Percentiles rank a stretch among this genome's conserved stretches.
These are phyloP conservation scores for Acanthamoeba rhysodes DNA, from an alignment of 208 protist genomes.

Conservation along the genomic window DNA sequence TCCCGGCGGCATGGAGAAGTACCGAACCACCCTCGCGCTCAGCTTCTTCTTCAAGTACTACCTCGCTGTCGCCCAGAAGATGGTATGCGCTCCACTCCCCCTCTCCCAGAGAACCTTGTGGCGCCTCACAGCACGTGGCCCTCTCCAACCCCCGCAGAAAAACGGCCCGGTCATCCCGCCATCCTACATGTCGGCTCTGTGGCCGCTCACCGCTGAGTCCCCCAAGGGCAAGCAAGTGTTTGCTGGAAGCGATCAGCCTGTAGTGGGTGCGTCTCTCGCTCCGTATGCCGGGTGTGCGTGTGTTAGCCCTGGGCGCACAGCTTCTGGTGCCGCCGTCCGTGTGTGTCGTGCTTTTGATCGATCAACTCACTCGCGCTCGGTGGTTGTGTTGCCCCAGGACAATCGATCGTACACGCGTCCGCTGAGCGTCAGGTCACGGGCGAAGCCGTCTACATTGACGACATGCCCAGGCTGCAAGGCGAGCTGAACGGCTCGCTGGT, in stretches of 20 bases:
- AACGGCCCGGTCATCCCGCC: constrained; percentile 35
- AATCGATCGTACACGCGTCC: constrained; percentile 80
- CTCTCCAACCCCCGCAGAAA: background rate
- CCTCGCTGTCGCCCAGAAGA: constrained; percentile 76
- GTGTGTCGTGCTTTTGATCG: too few species aligned
- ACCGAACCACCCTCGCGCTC: constrained; percentile 86
- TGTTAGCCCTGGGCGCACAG: too few species aligned
- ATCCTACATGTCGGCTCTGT: constrained; percentile 55
- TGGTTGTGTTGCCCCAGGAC: background rate
- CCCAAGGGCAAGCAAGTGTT: background rate
- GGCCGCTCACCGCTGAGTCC: constrained; percentile 42
- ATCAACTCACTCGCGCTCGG: too few species aligned
- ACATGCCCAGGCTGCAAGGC: constrained; percentile 79
- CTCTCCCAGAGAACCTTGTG: background rate
- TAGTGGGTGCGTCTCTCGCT: background rate
- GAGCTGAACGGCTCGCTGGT: constrained; percentile 85
- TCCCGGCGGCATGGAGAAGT: constrained; percentile 89
- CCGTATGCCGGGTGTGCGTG: background rate
- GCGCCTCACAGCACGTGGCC: too few species aligned
- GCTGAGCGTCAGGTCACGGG: constrained; percentile 91
- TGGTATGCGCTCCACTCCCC: background rate
- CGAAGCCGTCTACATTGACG: constrained; percentile 91
- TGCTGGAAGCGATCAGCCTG: background rate
- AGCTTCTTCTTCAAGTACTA: constrained; percentile 95
- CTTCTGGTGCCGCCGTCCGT: too few species aligned